Percentiles rank a stretch among this genome's conserved stretches.
Evolutionary conservation across 805 yeast genomes (phyloP).

Genomic region (Ogataea henricii): DNA sequence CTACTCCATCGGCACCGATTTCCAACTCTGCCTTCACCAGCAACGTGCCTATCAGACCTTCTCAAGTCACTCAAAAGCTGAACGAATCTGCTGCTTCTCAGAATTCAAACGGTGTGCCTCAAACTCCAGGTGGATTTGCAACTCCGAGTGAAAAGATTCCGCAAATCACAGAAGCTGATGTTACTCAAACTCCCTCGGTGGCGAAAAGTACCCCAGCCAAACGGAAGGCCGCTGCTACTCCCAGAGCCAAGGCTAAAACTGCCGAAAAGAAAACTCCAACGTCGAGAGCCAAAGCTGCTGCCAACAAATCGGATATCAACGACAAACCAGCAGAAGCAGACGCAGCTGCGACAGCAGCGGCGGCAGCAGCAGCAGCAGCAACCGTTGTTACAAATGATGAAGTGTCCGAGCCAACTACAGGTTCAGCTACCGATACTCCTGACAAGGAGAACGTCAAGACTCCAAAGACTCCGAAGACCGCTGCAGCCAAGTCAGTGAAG

Average conservation of each 20-base stretch:
- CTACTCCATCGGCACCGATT: slow-evolving; percentile 13
- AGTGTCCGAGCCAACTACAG: too few species aligned
- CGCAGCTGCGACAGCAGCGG: background rate
- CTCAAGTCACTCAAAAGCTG: slow-evolving; percentile 17
- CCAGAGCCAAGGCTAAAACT: background rate
- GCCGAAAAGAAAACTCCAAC: background rate
- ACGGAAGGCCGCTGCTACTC: background rate
- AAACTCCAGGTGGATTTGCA: slow-evolving; percentile 1
- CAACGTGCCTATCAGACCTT: slow-evolving; percentile 15
- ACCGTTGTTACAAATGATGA: background rate
- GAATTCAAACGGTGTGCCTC: background rate
- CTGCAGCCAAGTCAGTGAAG: slow-evolving; percentile 4
- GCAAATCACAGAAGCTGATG: background rate
- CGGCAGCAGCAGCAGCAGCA: background rate
- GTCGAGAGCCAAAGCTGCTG: slow-evolving; percentile 4
- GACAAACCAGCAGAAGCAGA: background rate
- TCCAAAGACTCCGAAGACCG: slow-evolving; percentile 3
- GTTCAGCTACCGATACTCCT: background rate
- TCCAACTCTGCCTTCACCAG: slow-evolving; percentile 10
- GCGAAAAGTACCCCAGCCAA: slow-evolving; percentile 4
- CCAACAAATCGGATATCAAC: background rate
- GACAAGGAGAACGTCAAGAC: slow-evolving; percentile 2
- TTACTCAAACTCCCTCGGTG: background rate
- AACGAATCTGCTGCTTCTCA: slow-evolving; percentile 14
- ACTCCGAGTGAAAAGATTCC: background rate